Evolutionary conservation across 495 filamentous ascomycete genomes (phyloP).

Genomic region (Podospora didyma): DNA sequence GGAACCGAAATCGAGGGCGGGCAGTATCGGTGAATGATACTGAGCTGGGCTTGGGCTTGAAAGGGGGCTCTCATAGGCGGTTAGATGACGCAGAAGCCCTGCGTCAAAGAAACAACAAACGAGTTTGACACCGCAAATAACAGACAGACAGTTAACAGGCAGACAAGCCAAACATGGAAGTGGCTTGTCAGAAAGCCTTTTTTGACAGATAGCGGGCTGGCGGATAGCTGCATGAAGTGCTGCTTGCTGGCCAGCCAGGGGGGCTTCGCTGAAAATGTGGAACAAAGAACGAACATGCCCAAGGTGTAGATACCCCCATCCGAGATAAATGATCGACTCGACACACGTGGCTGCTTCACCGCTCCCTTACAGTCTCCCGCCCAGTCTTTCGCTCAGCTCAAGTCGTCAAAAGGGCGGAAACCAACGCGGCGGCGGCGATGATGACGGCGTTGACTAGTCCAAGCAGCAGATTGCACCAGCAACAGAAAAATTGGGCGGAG

Average conservation of each 20-base stretch:
- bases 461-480: background rate
- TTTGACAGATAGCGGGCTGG: conserved; percentile 40
- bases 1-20: conserved; percentile 34
- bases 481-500: background rate
- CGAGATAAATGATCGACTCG: conserved; percentile 42
- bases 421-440: background rate
- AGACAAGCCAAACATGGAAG: conserved; percentile 39
- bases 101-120: conserved; percentile 38
- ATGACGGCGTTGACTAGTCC: background rate
- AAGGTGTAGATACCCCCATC: conserved; percentile 31
- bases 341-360: conserved; percentile 40
- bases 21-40: conserved; percentile 37
- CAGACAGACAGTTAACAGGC: conserved; percentile 25
- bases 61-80: conserved; percentile 38
- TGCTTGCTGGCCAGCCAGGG: conserved; percentile 33
- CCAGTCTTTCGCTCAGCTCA: background rate
- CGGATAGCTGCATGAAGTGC: conserved; percentile 52
- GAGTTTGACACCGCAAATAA: conserved; percentile 49
- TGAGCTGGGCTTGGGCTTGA: conserved; percentile 29
- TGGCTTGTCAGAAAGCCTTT: conserved; percentile 41
- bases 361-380: background rate
- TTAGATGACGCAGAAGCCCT: conserved; percentile 41
- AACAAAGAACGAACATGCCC: conserved; percentile 41
- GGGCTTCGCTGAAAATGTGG: conserved; percentile 32
- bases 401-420: background rate